Evolutionary conservation across 2,329 filamentous ascomycete genomes (phyloP).

Genomic region (Paracoccidioides lutzii): DNA sequence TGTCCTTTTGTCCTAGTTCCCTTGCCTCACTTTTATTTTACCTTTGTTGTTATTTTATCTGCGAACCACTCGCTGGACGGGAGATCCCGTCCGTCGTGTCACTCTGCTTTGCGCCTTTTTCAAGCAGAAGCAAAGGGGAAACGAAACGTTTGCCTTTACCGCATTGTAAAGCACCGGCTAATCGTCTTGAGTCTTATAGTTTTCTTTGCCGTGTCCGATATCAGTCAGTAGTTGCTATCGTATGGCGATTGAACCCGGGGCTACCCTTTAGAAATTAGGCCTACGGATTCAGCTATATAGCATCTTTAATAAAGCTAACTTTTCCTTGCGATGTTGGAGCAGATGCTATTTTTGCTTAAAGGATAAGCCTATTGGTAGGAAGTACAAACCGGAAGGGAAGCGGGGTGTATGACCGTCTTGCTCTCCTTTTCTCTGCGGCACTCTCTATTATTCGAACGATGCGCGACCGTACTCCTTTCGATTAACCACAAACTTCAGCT

Average conservation of each 20-base stretch:
- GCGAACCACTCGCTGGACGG: neutral
- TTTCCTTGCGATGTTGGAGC: neutral
- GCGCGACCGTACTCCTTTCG: neutral
- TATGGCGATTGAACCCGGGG: neutral
- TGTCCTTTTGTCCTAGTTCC: neutral
- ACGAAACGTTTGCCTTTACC: neutral
- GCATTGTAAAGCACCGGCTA: neutral
- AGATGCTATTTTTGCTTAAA: neutral
- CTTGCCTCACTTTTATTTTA: slow-evolving; percentile 3
- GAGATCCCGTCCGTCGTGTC: neutral
- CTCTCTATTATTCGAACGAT: neutral
- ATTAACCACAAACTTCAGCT: neutral
- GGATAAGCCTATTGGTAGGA: neutral
- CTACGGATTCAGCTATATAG: neutral
- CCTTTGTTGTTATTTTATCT: neutral
- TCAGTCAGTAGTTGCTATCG: neutral
- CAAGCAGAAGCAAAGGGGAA: neutral
- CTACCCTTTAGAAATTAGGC: neutral
- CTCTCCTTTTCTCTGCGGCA: neutral
- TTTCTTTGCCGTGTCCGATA: neutral
- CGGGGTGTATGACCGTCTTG: neutral
- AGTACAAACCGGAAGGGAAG: neutral
- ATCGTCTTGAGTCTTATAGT: neutral
- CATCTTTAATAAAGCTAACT: neutral
- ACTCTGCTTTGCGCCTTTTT: neutral